Evolutionary conservation across 169 alveolate genomes (phyloP), one percentile per base, ranked within the genome.

Genomic region (Miamiensis avidus): DNA sequence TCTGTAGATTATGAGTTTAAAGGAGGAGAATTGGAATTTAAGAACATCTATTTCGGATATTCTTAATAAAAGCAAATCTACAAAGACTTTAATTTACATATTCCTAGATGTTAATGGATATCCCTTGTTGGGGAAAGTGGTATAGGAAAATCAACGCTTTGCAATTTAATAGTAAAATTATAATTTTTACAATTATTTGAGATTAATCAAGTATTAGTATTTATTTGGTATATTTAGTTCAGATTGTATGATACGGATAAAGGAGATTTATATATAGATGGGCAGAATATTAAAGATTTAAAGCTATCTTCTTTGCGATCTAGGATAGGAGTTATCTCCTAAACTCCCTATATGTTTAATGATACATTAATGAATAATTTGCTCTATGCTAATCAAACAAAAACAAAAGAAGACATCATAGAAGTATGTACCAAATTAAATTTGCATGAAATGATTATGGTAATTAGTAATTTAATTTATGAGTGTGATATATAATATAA

Each of bases 81-180:
- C 29, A 86, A 89, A 26, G 90, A 89, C 31, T 79, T 93, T 29
- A 85, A 81, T 78, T 30, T 93, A 29, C 78, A 34, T 28, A 88
- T 93, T 1, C 76, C 73, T 26, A 85, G 91, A 29, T 82, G 90
- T 0, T 90, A 90, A 33, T 81, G 86, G 81, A 87, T 93, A 20
- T 91, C 91, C 1, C 65, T 93, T 25, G 96, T 93, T 1, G 96
- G 96, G 25, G 94, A 93, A 83, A 83, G 92, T n/a, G 96, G 96
- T 0, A 74, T 90, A 34, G 96, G 96, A 26, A 93, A 93, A 84
- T 75, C 90, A 0, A 93, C 96, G 4, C 76, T 88, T 33, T 91
- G 89, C 65, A 84, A 89, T 30, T 76, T 92, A 69, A 88, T 92
- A 0, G 83, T 87, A 77, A 89, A 82, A 82, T 83, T 86, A 78